Percentiles rank a stretch among this genome's conserved stretches.
Evolutionary conservation across 192 early-diverging fungal genomes (phyloP).

Genomic region (Pecoramyces ruminantium): DNA sequence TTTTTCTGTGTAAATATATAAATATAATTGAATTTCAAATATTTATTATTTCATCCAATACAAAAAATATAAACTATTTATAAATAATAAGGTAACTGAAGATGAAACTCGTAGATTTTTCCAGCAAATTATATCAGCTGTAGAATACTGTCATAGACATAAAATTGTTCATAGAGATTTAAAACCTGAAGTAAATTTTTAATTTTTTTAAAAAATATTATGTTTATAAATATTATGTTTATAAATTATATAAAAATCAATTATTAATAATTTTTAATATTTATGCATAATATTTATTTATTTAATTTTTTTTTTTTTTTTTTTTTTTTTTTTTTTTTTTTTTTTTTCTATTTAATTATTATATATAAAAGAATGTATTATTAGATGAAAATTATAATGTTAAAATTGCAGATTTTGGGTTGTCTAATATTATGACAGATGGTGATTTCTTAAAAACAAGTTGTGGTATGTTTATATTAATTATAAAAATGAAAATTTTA

Average conservation of each 20-base stretch:
- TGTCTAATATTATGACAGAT: conserved; percentile 82
- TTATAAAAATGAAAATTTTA: conserved; percentile 14
- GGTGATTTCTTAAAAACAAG: conserved; percentile 74
- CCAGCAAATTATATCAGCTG: conserved; percentile 4
- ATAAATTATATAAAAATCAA: no score
- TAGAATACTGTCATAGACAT: conserved; percentile 8
- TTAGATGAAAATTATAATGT: conserved; percentile 82
- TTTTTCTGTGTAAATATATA: no score
- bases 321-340: no score
- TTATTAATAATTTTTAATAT: no score
- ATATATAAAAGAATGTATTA: conserved; percentile 42
- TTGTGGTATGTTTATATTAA: conserved; percentile 72
- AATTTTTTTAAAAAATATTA: no score
- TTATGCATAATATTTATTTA: no score
- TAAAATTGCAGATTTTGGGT: conserved; percentile 95
- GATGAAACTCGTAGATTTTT: conserved; percentile 5
- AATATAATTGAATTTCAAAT: no score
- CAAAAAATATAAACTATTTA: no score
- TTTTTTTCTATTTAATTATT: no score
- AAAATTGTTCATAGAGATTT: conserved; percentile 32
- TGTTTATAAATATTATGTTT: no score
- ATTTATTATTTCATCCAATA: no score
- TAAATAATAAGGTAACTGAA: background rate
- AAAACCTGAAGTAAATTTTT: conserved; percentile 61
- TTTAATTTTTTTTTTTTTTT: no score